These are phyloP conservation scores for Aureobasidium sp. DNA, from an alignment of 2,329 filamentous ascomycete genomes.

Conservation along the genomic window DNA sequence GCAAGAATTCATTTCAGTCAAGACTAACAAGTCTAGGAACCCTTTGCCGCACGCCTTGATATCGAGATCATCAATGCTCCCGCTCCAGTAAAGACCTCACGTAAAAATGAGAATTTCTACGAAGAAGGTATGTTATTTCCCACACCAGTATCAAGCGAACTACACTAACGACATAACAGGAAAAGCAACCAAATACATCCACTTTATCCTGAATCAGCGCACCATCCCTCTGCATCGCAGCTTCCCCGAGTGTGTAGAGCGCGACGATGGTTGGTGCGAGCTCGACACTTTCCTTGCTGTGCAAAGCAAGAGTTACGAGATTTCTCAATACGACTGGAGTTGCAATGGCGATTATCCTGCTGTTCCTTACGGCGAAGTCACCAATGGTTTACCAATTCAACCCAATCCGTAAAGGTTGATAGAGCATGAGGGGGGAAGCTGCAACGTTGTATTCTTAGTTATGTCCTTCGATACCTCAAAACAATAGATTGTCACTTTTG, in stretches of 20 bases:
- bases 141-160: too few relatives aligned
- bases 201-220: conserved; percentile 44
- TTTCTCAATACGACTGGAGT: conserved; percentile 54
- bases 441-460: neutral
- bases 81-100: conserved; percentile 48
- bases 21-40: conserved; percentile 36
- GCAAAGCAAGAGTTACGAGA: conserved; percentile 49
- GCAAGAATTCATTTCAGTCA: neutral
- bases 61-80: conserved; percentile 66
- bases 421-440: too few relatives aligned
- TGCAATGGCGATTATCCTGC: conserved; percentile 53
- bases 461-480: too few relatives aligned
- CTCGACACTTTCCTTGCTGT: conserved; percentile 56
- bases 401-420: neutral
- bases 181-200: conserved; percentile 13
- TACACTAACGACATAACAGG: conserved; percentile 12
- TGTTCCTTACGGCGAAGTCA: conserved; percentile 40
- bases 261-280: conserved; percentile 72
- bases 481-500: too few relatives aligned
- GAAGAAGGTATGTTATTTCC: conserved; percentile 29
- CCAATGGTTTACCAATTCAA: conserved; percentile 38
- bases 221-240: conserved; percentile 61
- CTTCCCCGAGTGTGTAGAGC: conserved; percentile 54
- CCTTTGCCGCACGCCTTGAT: conserved; percentile 63
- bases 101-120: conserved; percentile 40